Conservation (phyloP, 176 grass and related monocot species). For the Zea mays region Zm-B73-REFERENCE-NAM-5.0 NC_050103.1:80229501-80230000, state of each 20-base stretch:
- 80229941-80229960: neutral
- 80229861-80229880: neutral
- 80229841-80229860: too few relatives aligned
- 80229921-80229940: neutral
- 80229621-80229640: neutral
- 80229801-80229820: neutral
- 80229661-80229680: neutral
- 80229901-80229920: neutral
- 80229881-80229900: neutral
- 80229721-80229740: neutral
- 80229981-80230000: too few relatives aligned
- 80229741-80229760: neutral
- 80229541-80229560: neutral
- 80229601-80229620: slow-evolving; percentile 14
- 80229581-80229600: neutral
- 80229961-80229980: too few relatives aligned
- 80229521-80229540: slow-evolving; percentile 36
- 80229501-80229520: slow-evolving; percentile 52
- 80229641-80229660: slow-evolving; percentile 19
- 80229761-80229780: neutral
- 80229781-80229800: slow-evolving; percentile 3
- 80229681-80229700: neutral
- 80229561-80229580: neutral
- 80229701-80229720: neutral
- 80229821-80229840: neutral